Evolutionary conservation across 2,329 filamentous ascomycete genomes (phyloP).

Genomic region (Curvularia sp.): DNA sequence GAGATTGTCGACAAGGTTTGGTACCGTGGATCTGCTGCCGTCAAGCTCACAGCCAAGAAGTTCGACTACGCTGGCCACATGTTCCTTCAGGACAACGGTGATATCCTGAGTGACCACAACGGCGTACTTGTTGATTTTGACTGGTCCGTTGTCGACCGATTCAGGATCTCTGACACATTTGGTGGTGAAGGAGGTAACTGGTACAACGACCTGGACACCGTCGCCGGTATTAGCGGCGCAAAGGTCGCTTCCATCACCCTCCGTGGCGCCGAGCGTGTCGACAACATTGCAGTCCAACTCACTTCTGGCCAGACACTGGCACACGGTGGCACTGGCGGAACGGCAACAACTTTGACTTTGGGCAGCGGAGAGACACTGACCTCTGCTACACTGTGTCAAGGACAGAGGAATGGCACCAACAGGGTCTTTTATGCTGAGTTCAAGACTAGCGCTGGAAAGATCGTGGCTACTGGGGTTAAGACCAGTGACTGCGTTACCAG

Average conservation of each 20-base stretch:
- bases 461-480: conserved; percentile 54
- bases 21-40: conserved; percentile 60
- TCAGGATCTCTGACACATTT: conserved; percentile 49
- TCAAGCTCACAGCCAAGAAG: conserved; percentile 56
- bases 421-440: conserved; percentile 64
- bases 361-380: conserved; percentile 58
- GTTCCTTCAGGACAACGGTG: conserved; percentile 66
- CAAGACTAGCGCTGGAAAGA: conserved; percentile 59
- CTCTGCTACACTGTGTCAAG: conserved; percentile 59
- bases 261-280: conserved; percentile 58
- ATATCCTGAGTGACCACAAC: conserved; percentile 69
- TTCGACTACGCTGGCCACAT: conserved; percentile 63
- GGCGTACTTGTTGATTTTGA: conserved; percentile 64
- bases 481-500: conserved; percentile 59
- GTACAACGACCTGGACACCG: conserved; percentile 62
- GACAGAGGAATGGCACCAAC: conserved; percentile 54
- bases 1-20: conserved; percentile 73
- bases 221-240: conserved; percentile 45
- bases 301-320: conserved; percentile 57
- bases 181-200: conserved; percentile 61
- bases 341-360: conserved; percentile 54
- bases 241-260: conserved; percentile 54
- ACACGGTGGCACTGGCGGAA: conserved; percentile 64
- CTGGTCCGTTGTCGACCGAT: conserved; percentile 26
- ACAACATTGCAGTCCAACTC: conserved; percentile 59